Conservation (phyloP, 441 rosid genomes). For the Gossypium aridum region DNA sequence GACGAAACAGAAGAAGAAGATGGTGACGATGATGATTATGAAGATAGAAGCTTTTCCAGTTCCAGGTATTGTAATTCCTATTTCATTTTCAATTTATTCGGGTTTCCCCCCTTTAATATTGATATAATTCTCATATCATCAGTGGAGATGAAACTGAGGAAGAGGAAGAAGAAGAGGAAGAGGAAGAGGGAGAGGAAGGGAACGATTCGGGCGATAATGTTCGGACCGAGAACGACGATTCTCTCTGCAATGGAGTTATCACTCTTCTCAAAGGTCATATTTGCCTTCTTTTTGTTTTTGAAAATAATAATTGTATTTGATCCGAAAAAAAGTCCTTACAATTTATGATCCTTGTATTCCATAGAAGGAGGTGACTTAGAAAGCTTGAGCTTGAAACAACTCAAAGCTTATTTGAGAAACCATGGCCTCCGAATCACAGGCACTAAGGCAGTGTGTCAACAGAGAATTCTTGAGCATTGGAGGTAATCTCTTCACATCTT, state of each 20-base stretch:
- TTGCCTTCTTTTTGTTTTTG: background rate
- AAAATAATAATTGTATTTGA: background rate
- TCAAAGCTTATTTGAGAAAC: conserved; percentile 15
- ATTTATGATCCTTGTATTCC: background rate
- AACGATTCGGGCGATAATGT: conserved; percentile 10
- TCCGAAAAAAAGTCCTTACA: background rate
- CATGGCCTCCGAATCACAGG: conserved; percentile 31
- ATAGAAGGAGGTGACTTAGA: conserved; percentile 8
- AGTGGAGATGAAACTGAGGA: conserved; percentile 12
- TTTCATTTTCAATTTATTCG: background rate
- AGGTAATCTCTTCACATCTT: conserved; percentile 18
- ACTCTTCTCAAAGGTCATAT: conserved; percentile 34
- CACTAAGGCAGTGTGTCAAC: conserved; percentile 22
- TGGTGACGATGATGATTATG: background rate
- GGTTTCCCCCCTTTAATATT: background rate
- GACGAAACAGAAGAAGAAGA: conserved; percentile 20
- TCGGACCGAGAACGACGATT: conserved; percentile 16
- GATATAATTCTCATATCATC: background rate
- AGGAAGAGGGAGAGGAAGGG: conserved; percentile 1
- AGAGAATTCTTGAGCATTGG: conserved; percentile 34
- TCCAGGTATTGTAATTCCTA: conserved; percentile 10
- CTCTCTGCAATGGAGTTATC: conserved; percentile 24
- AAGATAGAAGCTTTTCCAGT: conserved; percentile 16
- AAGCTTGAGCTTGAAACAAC: conserved; percentile 6
- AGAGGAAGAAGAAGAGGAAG: background rate